Conservation (phyloP, 106 monocot genomes). For the Phalaenopsis aphrodite region DNA sequence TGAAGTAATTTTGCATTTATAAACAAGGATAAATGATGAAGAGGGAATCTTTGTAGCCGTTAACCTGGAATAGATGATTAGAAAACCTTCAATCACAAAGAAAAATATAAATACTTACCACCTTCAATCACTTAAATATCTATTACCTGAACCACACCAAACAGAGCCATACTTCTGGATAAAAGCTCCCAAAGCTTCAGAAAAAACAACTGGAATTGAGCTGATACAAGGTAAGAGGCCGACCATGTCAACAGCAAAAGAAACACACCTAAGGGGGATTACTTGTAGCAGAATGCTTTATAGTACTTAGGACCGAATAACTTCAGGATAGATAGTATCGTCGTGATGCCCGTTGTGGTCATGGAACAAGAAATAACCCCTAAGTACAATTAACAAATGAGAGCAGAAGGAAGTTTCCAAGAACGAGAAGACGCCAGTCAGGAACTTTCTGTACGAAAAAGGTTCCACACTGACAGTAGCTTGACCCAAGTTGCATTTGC, state of each 20-base stretch:
- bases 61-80: neutral
- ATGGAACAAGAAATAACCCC: slow-evolving; percentile 27
- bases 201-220: neutral
- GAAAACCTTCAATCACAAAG: neutral
- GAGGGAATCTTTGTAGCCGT: neutral
- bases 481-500: slow-evolving; percentile 30
- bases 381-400: slow-evolving; percentile 65
- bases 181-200: neutral
- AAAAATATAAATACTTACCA: neutral
- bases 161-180: neutral
- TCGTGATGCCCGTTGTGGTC: slow-evolving; percentile 25
- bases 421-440: slow-evolving; percentile 41
- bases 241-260: slow-evolving; percentile 5
- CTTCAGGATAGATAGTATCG: slow-evolving; percentile 39
- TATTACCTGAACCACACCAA: slow-evolving; percentile 3
- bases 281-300: neutral
- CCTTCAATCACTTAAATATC: neutral
- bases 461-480: slow-evolving; percentile 22
- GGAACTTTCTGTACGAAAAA: slow-evolving; percentile 36
- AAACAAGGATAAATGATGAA: neutral
- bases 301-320: neutral
- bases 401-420: slow-evolving; percentile 38
- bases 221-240: neutral
- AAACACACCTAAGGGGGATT: neutral
- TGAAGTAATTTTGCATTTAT: slow-evolving; percentile 7